These are phyloP conservation scores for Bruguiera hainesii DNA, from an alignment of 441 rosid species.

Conservation along the genomic window DNA sequence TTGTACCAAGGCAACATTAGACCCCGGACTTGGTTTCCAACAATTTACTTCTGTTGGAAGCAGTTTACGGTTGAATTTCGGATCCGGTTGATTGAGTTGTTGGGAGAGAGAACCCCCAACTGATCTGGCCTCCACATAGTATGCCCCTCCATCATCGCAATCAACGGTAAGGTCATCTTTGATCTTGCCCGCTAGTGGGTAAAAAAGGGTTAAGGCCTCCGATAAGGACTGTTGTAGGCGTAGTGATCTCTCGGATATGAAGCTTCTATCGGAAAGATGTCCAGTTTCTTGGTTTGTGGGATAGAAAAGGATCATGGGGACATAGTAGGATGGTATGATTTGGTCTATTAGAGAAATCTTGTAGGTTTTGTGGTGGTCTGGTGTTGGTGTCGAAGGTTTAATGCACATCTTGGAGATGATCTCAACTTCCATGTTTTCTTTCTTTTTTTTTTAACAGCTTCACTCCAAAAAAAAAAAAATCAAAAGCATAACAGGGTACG, in stretches of 20 bases:
- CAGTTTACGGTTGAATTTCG: constrained; percentile 20
- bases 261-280: not conserved
- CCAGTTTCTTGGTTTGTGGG: not conserved
- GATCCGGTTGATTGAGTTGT: constrained; percentile 29
- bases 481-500: too few relatives aligned
- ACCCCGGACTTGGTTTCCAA: constrained; percentile 18
- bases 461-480: too few relatives aligned
- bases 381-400: constrained; percentile 37
- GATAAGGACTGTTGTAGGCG: constrained; percentile 23
- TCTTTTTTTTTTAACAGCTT: too few relatives aligned
- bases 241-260: not conserved
- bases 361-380: constrained; percentile 27
- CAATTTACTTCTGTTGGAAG: constrained; percentile 22
- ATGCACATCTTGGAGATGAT: constrained; percentile 29
- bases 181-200: not conserved
- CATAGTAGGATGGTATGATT: constrained; percentile 25
- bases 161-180: not conserved
- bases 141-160: not conserved
- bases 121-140: not conserved
- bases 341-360: constrained; percentile 44
- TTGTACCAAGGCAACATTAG: constrained; percentile 17
- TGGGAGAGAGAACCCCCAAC: constrained; percentile 16
- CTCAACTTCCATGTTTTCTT: constrained; percentile 24
- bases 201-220: not conserved
- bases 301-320: constrained; percentile 36